phyloP scores from a whole-genome alignment of 148 eudicot genomes.

The Rhododendron ferrugineum region DNA sequence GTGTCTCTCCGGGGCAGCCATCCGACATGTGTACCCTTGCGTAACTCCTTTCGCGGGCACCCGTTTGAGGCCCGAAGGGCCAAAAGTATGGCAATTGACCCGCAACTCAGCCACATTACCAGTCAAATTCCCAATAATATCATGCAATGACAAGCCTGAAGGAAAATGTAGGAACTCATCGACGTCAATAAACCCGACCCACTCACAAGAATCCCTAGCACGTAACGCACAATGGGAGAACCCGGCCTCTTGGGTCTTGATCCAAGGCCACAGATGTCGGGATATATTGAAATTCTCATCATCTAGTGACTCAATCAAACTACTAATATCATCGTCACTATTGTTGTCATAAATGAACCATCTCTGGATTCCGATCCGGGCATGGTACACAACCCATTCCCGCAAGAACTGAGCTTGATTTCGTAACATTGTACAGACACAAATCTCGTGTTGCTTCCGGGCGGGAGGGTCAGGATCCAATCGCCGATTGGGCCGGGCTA shows the following conservation, averaged over 20 bases:
- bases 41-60: slow-evolving; percentile 36
- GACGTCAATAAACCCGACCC: slow-evolving; percentile 56
- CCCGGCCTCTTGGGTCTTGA: slow-evolving; percentile 63
- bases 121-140: slow-evolving; percentile 16
- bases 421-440: slow-evolving; percentile 50
- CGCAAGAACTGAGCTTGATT: slow-evolving; percentile 38
- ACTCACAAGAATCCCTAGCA: slow-evolving; percentile 42
- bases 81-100: slow-evolving; percentile 37
- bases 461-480: not conserved
- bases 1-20: slow-evolving; percentile 41
- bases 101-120: slow-evolving; percentile 33
- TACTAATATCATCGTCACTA: slow-evolving; percentile 34
- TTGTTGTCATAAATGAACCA: slow-evolving; percentile 62
- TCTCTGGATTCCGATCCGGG: slow-evolving; percentile 34
- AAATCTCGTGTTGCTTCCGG: slow-evolving; percentile 23
- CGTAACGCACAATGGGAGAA: slow-evolving; percentile 53
- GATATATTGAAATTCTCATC: slow-evolving; percentile 24
- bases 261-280: slow-evolving; percentile 57
- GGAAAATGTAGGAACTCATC: slow-evolving; percentile 54
- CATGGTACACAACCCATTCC: slow-evolving; percentile 54
- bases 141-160: slow-evolving; percentile 12
- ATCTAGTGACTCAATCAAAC: slow-evolving; percentile 21
- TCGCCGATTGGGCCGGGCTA: slow-evolving; percentile 22
- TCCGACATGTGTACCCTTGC: slow-evolving; percentile 49
- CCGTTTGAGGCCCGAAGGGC: slow-evolving; percentile 42